Conservation (phyloP, 352 stramenopile genomes). For the Pythium aristosporum region DNA sequence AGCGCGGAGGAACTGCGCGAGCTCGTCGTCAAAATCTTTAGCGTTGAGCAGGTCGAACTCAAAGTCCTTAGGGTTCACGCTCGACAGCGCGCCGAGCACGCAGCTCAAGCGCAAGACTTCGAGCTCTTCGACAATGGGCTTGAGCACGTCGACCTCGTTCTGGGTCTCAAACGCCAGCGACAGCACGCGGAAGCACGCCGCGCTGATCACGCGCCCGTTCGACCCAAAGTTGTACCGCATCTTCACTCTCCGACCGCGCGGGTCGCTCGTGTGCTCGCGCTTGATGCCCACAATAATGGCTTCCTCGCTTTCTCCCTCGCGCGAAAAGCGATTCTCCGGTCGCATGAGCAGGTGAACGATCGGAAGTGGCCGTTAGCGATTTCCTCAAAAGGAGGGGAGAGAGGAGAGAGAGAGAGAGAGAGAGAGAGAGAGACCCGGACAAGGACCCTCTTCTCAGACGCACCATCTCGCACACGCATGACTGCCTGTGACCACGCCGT, state of each 20-base stretch:
- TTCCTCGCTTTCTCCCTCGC: neutral
- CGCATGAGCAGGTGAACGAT: neutral
- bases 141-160: slow-evolving; percentile 66
- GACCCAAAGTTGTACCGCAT: neutral
- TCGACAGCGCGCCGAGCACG: slow-evolving; percentile 46
- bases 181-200: slow-evolving; percentile 48
- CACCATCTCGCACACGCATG: neutral
- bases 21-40: slow-evolving; percentile 58
- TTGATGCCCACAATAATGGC: neutral
- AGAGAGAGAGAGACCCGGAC: neutral
- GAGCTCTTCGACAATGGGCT: slow-evolving; percentile 62
- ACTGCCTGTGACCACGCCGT: neutral
- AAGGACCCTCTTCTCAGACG: neutral
- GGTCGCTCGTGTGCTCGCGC: neutral
- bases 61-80: slow-evolving; percentile 48
- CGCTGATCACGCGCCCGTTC: slow-evolving; percentile 10
- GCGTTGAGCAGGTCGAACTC: slow-evolving; percentile 44
- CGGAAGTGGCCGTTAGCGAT: neutral
- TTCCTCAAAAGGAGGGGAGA: neutral
- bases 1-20: slow-evolving; percentile 51
- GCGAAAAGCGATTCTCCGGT: slow-evolving; percentile 1
- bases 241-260: neutral
- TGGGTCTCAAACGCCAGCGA: slow-evolving; percentile 50
- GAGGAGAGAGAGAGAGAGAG: neutral
- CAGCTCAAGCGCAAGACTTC: slow-evolving; percentile 70